A percentile compares a stretch with the other conserved stretches of the same genome.
Evolutionary conservation across 805 yeast genomes (phyloP).

Genomic region (Wickerhamiella kazuoi): DNA sequence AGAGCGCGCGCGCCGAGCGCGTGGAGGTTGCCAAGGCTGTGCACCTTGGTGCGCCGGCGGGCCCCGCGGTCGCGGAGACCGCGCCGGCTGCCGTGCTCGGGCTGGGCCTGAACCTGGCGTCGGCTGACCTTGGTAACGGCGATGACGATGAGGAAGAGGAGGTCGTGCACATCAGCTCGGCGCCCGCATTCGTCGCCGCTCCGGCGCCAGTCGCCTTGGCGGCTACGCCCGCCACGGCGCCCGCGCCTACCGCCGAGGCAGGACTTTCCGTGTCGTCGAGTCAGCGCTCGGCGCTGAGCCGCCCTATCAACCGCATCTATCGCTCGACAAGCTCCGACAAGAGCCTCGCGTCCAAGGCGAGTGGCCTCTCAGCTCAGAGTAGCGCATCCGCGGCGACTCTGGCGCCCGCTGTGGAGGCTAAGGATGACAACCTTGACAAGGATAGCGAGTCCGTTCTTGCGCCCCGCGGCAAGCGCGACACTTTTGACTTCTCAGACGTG

Average conservation of each 20-base stretch:
- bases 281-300: not conserved
- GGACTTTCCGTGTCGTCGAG: too few species aligned
- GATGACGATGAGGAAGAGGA: not conserved
- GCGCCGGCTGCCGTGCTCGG: too few species aligned
- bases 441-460: too few species aligned
- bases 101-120: not conserved
- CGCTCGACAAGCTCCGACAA: conserved; percentile 1
- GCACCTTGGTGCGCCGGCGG: not conserved
- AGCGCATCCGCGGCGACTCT: not conserved
- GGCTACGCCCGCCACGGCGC: too few species aligned
- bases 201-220: too few species aligned
- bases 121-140: not conserved
- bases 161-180: not conserved
- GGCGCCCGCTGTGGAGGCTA: not conserved
- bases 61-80: too few species aligned
- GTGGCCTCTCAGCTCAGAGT: not conserved
- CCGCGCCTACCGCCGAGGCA: too few species aligned
- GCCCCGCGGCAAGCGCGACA: too few species aligned
- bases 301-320: not conserved
- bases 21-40: not conserved
- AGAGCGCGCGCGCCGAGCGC: too few species aligned
- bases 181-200: too few species aligned
- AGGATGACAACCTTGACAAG: not conserved
- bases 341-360: not conserved
- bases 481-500: not conserved